Conservation (phyloP, 1,284 basidiomycete genomes). For the Neolentinus lepideus region DNA sequence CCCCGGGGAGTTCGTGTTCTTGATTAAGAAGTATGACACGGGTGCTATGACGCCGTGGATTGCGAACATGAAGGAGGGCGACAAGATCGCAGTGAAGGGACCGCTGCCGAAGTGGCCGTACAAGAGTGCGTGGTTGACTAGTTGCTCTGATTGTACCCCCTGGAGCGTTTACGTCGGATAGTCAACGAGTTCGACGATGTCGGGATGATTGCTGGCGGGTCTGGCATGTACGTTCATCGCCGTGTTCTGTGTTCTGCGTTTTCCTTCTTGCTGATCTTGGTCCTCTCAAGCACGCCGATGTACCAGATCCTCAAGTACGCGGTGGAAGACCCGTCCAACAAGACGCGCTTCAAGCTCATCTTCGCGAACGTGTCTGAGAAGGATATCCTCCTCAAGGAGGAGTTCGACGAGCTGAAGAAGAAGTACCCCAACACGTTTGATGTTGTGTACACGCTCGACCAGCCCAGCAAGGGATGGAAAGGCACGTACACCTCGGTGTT, state of each 20-base stretch:
- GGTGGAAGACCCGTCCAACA: constrained; percentile 70
- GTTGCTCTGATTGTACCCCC: not conserved
- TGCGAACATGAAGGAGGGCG: constrained; percentile 67
- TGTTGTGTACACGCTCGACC: constrained; percentile 85
- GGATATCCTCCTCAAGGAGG: constrained; percentile 84
- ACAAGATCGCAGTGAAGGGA: constrained; percentile 85
- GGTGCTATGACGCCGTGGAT: constrained; percentile 81
- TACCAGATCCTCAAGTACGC: constrained; percentile 76
- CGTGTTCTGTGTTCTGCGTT: not conserved
- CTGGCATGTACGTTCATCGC: constrained; percentile 63
- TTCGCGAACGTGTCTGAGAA: constrained; percentile 88
- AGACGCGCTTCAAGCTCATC: constrained; percentile 91
- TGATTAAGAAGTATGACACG: constrained; percentile 83
- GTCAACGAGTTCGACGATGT: constrained; percentile 84
- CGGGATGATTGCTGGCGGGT: constrained; percentile 86
- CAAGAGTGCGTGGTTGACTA: constrained; percentile 41
- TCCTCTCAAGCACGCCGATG: constrained; percentile 51
- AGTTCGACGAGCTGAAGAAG: constrained; percentile 72
- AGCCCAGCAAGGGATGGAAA: constrained; percentile 64
- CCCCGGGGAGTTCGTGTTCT: constrained; percentile 71
- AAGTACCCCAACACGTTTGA: constrained; percentile 70
- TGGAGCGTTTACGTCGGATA: constrained; percentile 19
- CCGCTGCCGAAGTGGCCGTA: constrained; percentile 82
- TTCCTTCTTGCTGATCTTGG: not conserved
- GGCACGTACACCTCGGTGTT: too few species aligned